Base-by-base conservation (phyloP, 1,139 yeast species). In the Taphrina flavorubra region DNA sequence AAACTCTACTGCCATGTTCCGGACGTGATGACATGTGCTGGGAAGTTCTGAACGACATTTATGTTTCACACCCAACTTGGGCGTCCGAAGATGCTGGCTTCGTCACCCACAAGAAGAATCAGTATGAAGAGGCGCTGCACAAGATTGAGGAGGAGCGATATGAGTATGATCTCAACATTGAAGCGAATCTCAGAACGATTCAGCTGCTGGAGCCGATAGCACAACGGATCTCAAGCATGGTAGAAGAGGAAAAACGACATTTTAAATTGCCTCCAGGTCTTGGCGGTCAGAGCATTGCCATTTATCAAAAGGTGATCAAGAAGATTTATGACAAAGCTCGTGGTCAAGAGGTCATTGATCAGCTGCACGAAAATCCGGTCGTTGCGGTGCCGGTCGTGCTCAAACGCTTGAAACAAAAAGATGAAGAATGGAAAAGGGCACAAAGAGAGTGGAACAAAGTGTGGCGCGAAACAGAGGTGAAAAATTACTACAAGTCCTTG, bases 51-150 rank as follows among this genome's bases (percentile, higher is more conserved):
- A 94, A 94, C 78, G 99, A 94, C 77, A 98, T 94, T 79, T 95
- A 98, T 98, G 98, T 94, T 36, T 97, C 97, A 1, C 98, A 92
- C 78, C 99, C 99, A 49, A 96, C 97, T 6, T 95, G 99, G 99
- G 99, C 98, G 0, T 92, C 98, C 0, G 99, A 94, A 78, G 99
- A 95, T 77, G 90, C 97, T 34, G 99, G 99, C 0, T 94, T 92
- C 76, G 92, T 94, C 77, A 97, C 99, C 18, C 99, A 95, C 78
- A 87, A 98, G 74, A 94, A 95, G 79, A 94, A 95, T 77, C 99
- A 94, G 79, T 94, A 92, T 77, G 99, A 94, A 79, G 99, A 94
- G 79, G 90, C 94, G 68, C 81, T 95, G 71, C 92, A 92, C 81
- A 89, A 96, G 77, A 92, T 92, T 70, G 99, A 94, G 79, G 99